Percentiles rank a stretch among this genome's conserved stretches.
Conservation (phyloP, 2,329 filamentous ascomycete genomes). For the Didymosphaeria variabile region DNA sequence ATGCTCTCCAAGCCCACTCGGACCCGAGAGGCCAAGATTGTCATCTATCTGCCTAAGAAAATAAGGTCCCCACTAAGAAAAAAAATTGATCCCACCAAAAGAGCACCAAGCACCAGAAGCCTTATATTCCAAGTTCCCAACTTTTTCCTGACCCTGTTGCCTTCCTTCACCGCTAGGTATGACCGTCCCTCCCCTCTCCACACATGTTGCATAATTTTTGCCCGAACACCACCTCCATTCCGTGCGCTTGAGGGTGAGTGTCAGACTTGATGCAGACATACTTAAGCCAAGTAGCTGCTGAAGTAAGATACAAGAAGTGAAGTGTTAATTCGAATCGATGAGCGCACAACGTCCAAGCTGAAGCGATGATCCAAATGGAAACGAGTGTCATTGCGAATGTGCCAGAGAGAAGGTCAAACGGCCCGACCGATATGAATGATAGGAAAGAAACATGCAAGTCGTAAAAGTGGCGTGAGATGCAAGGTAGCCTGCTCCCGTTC, state of each 20-base stretch:
- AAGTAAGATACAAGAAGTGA: constrained; percentile 20
- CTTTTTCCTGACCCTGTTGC: neutral
- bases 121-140: neutral
- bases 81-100: neutral
- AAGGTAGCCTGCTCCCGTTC: constrained; percentile 45
- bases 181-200: neutral
- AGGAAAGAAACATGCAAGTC: constrained; percentile 36
- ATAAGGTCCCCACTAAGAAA: neutral
- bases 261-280: neutral
- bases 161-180: neutral
- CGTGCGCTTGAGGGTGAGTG: neutral
- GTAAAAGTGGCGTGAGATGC: constrained; percentile 34
- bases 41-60: constrained; percentile 10
- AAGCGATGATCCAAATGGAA: constrained; percentile 12
- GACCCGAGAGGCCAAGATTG: neutral
- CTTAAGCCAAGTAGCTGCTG: neutral
- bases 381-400: constrained; percentile 20
- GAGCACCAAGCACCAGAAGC: constrained; percentile 6
- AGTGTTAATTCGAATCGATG: constrained; percentile 2
- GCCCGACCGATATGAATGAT: constrained; percentile 4
- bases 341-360: neutral
- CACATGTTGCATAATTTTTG: neutral
- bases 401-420: constrained; percentile 28
- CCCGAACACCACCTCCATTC: constrained; percentile 6
- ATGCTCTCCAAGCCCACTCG: neutral